phyloP scores from a whole-genome alignment of 768 basidiomycete species.

The Lactarius quietus region DNA sequence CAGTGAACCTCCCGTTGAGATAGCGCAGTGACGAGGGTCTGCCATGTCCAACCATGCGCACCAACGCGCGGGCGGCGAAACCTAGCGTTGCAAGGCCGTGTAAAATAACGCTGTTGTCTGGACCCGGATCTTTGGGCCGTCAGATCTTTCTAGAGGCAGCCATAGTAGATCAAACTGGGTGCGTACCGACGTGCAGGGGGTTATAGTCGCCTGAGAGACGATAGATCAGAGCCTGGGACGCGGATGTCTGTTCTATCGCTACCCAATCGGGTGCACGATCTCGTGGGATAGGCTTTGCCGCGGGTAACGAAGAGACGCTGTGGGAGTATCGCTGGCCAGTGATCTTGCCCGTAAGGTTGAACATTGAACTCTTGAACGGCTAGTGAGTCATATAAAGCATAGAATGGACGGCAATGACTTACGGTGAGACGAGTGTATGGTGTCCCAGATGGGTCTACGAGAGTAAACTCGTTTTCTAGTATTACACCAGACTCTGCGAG shows the following conservation, averaged over 20 bases:
- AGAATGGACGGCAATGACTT: slow-evolving; percentile 13
- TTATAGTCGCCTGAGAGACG: slow-evolving; percentile 53
- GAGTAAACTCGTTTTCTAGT: slow-evolving; percentile 55
- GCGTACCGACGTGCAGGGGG: slow-evolving; percentile 45
- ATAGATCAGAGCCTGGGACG: slow-evolving; percentile 45
- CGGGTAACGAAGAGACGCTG: slow-evolving; percentile 37
- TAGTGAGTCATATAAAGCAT: not conserved
- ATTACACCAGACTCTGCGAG: slow-evolving; percentile 69
- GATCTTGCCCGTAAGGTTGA: slow-evolving; percentile 43
- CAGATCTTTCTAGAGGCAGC: slow-evolving; percentile 52
- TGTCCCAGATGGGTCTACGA: slow-evolving; percentile 59
- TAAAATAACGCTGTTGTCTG: slow-evolving; percentile 66
- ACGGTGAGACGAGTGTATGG: slow-evolving; percentile 43
- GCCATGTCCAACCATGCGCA: slow-evolving; percentile 57
- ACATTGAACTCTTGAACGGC: slow-evolving; percentile 21
- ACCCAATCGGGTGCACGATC: slow-evolving; percentile 42
- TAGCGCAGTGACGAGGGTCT: slow-evolving; percentile 60
- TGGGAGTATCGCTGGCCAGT: slow-evolving; percentile 40
- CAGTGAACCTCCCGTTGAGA: slow-evolving; percentile 74
- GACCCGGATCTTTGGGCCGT: slow-evolving; percentile 71
- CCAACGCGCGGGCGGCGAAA: slow-evolving; percentile 73
- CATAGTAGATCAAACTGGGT: not conserved
- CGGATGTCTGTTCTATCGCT: slow-evolving; percentile 39
- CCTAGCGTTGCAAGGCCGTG: slow-evolving; percentile 83
- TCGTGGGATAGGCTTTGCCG: slow-evolving; percentile 36